phyloP scores from a whole-genome alignment of 805 yeast genomes.

The Zygosaccharomyces siamensis region DNA sequence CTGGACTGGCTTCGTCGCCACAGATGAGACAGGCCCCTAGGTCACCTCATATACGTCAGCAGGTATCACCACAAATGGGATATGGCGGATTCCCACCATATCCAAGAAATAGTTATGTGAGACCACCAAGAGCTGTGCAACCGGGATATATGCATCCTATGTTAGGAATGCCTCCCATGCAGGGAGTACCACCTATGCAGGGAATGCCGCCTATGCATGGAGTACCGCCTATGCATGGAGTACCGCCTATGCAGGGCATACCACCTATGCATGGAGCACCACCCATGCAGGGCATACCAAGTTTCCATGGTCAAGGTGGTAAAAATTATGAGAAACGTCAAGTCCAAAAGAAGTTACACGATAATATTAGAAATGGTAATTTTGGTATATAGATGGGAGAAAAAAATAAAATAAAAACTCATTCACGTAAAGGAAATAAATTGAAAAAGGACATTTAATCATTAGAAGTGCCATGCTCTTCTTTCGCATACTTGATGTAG shows the following conservation, averaged over 20 bases:
- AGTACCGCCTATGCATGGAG: neutral
- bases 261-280: neutral
- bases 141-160: constrained; percentile 11
- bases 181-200: constrained; percentile 2
- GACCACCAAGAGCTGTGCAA: constrained; percentile 7
- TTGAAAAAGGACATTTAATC: too few species aligned
- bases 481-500: too few species aligned
- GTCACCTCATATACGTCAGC: constrained; percentile 2
- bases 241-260: constrained; percentile 2
- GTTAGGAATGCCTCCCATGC: constrained; percentile 2
- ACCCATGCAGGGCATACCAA: constrained; percentile 2
- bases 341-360: constrained; percentile 55
- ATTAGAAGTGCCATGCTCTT: too few species aligned
- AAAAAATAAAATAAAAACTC: too few species aligned
- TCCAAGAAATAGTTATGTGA: neutral
- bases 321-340: constrained; percentile 21
- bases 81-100: constrained; percentile 3
- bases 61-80: constrained; percentile 5
- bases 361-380: constrained; percentile 59
- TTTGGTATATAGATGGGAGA: constrained; percentile 52
- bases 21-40: constrained; percentile 10
- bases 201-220: constrained; percentile 10
- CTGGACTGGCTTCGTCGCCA: constrained; percentile 9
- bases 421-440: too few species aligned
- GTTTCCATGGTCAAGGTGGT: constrained; percentile 6